These are phyloP conservation scores for Leishmania braziliensis DNA, from an alignment of 208 protist genomes.

Conservation along the genomic window DNA sequence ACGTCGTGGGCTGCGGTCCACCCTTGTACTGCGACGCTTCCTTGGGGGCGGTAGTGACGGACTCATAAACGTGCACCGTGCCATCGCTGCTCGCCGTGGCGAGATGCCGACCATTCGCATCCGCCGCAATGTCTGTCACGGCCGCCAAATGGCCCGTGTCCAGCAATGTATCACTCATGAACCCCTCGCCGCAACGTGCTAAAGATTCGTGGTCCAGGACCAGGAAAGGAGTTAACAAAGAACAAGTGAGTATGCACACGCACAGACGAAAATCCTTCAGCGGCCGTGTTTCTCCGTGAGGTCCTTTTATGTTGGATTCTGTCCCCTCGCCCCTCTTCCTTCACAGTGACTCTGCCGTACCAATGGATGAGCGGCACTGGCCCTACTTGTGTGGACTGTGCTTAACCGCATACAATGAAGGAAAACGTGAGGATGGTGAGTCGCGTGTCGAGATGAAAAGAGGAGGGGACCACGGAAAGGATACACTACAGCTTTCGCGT, in stretches of 20 bases:
- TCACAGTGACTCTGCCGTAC: neutral
- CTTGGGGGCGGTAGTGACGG: conserved; percentile 11
- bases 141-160: conserved; percentile 72
- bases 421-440: neutral
- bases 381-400: neutral
- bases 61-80: conserved; percentile 61
- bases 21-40: conserved; percentile 37
- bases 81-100: conserved; percentile 77
- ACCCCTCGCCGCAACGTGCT: neutral
- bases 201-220: neutral
- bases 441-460: neutral
- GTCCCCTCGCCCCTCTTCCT: neutral
- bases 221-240: neutral
- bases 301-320: neutral
- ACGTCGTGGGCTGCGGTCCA: conserved; percentile 27
- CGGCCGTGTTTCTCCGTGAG: neutral
- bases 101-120: conserved; percentile 57
- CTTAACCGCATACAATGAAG: neutral
- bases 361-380: neutral
- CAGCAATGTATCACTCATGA: conserved; percentile 40
- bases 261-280: neutral
- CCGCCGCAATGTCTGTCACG: conserved; percentile 70
- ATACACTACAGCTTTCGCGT: too few species aligned
- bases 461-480: neutral
- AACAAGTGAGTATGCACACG: neutral